Evolutionary conservation across 1,284 basidiomycete genomes (phyloP).

Genomic region (Amylostereum chailletii): DNA sequence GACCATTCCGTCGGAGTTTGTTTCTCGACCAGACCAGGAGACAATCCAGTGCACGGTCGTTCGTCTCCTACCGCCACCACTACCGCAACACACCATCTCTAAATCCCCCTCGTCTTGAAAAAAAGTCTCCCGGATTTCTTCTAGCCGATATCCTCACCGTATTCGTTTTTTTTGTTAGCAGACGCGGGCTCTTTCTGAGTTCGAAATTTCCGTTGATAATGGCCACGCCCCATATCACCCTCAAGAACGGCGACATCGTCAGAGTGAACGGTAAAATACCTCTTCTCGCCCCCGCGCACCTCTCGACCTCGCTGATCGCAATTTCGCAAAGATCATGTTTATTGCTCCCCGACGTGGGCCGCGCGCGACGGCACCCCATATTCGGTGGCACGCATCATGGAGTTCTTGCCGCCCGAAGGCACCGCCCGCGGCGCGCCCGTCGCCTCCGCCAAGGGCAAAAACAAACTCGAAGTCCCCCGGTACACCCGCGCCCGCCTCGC

Average conservation of each 20-base stretch:
- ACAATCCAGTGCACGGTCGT: too few species aligned
- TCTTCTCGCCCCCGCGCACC: constrained; percentile 11
- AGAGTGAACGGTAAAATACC: constrained; percentile 68
- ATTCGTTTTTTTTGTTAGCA: too few species aligned
- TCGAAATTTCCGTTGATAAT: too few species aligned
- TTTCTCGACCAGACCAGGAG: too few species aligned
- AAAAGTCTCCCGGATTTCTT: too few species aligned
- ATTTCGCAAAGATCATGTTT: constrained; percentile 79
- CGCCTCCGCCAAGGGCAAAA: constrained; percentile 38
- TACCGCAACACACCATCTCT: too few species aligned
- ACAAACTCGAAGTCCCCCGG: constrained; percentile 37
- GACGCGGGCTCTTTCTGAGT: too few species aligned
- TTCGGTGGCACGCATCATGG: constrained; percentile 92
- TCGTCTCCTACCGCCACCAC: too few species aligned
- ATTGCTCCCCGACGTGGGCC: constrained; percentile 87
- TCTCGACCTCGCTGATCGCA: constrained; percentile 18
- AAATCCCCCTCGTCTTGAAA: too few species aligned
- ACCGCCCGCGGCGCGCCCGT: constrained; percentile 21
- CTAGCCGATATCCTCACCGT: too few species aligned
- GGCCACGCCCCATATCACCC: constrained; percentile 33
- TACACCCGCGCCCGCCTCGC: constrained; percentile 76
- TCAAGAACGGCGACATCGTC: constrained; percentile 74
- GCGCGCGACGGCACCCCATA: constrained; percentile 89
- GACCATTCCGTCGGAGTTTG: too few species aligned
- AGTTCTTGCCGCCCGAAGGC: constrained; percentile 80